Percentiles rank a stretch among this genome's conserved stretches.
phyloP scores from a whole-genome alignment of 768 basidiomycete genomes.

The Tubosaeta brunneosetosa region DNA sequence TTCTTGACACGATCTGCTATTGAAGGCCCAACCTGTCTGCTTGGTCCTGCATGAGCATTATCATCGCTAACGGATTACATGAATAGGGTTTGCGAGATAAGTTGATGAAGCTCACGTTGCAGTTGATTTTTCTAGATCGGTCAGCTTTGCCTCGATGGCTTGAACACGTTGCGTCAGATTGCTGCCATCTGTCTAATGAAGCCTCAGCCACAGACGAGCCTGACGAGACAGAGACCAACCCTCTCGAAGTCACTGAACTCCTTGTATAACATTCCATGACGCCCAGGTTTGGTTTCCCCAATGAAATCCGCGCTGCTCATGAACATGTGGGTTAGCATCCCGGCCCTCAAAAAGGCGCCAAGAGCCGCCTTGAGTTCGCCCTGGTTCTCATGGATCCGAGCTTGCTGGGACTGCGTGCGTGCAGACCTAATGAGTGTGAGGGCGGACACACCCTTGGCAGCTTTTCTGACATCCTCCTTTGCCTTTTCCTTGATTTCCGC shows the following conservation, averaged over 20 bases:
- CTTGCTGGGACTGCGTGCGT: constrained; percentile 49
- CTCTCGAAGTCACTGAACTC: constrained; percentile 63
- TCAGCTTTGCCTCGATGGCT: constrained; percentile 43
- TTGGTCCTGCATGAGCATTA: constrained; percentile 30
- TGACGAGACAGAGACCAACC: constrained; percentile 38
- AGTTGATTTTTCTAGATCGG: constrained; percentile 40
- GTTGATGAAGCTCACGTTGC: constrained; percentile 24
- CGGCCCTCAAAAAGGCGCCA: constrained; percentile 56
- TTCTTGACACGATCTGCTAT: constrained; percentile 81
- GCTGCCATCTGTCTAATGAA: constrained; percentile 34
- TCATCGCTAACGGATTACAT: constrained; percentile 14
- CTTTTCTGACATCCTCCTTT: constrained; percentile 44
- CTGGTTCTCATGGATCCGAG: constrained; percentile 46
- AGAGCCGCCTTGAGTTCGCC: constrained; percentile 63
- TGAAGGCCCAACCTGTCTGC: constrained; percentile 51
- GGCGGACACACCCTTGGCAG: constrained; percentile 56
- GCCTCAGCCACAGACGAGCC: constrained; percentile 8
- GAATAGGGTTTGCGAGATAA: constrained; percentile 6
- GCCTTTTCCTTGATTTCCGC: constrained; percentile 47
- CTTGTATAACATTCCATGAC: constrained; percentile 52
- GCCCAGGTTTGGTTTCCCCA: constrained; percentile 43
- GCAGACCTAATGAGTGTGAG: constrained; percentile 60
- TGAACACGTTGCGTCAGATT: constrained; percentile 39
- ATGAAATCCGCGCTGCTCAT: constrained; percentile 58
- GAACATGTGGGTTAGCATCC: constrained; percentile 50